These are phyloP conservation scores for Solanum medicagineum DNA, from an alignment of 257 asterid species.

Conservation along the genomic window DNA sequence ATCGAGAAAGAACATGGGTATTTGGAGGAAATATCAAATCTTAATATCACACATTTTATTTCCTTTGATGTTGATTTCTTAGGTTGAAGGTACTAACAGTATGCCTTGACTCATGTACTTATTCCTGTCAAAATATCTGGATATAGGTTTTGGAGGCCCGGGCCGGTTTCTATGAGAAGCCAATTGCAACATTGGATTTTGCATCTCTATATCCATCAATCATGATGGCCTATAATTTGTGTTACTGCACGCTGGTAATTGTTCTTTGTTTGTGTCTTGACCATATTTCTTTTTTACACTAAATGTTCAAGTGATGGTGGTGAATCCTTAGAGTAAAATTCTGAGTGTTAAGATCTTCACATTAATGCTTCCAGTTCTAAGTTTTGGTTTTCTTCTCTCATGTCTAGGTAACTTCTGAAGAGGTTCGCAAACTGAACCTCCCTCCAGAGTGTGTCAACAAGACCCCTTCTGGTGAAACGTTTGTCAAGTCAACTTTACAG, in stretches of 20 bases:
- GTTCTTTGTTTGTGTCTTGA: background rate
- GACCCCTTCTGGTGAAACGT: constrained; percentile 98
- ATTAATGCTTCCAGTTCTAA: background rate
- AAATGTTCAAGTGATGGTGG: background rate
- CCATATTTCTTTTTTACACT: background rate
- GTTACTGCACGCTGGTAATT: constrained; percentile 89
- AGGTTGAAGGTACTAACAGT: background rate
- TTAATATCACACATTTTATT: background rate
- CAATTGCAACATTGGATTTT: constrained; percentile 96
- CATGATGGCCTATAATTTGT: constrained; percentile 98
- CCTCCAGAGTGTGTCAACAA: constrained; percentile 73
- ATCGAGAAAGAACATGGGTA: background rate
- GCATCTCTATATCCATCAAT: constrained; percentile 97
- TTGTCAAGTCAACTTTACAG: constrained; percentile 76
- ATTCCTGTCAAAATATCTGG: background rate
- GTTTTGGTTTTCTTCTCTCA: background rate
- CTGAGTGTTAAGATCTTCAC: background rate
- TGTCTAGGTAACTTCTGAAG: constrained; percentile 79
- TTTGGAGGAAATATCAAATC: background rate
- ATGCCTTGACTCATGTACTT: background rate
- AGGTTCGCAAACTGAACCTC: constrained; percentile 66
- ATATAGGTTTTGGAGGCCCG: constrained; percentile 88
- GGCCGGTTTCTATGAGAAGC: constrained; percentile 93
- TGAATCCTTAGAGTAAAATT: background rate
- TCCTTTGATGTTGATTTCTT: background rate